Conservation (phyloP, 257 asterid species). For the Solanum peruvianum region DNA sequence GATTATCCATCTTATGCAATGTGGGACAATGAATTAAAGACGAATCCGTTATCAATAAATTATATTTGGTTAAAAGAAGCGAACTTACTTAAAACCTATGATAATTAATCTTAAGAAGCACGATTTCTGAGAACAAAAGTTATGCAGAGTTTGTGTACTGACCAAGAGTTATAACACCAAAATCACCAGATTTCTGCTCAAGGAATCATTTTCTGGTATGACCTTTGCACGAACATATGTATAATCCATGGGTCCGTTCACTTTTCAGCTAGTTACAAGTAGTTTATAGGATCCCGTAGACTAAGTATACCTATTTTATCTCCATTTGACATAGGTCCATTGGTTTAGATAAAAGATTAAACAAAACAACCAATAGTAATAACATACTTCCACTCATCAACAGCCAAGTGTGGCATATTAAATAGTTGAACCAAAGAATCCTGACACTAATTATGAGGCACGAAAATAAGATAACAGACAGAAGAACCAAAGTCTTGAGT, state of each 20-base stretch:
- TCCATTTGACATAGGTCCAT: not conserved
- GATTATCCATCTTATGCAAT: not conserved
- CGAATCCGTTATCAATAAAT: not conserved
- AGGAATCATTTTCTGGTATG: not conserved
- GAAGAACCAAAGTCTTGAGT: not conserved
- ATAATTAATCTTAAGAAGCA: not conserved
- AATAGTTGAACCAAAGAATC: not conserved
- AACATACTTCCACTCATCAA: not conserved
- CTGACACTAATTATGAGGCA: not conserved
- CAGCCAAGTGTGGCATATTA: not conserved
- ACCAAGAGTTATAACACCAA: not conserved
- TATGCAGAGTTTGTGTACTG: not conserved
- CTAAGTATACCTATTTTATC: not conserved
- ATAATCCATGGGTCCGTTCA: not conserved
- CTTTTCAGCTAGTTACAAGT: not conserved
- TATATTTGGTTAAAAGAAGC: not conserved
- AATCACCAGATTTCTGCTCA: not conserved
- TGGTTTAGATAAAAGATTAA: not conserved
- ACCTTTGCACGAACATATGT: not conserved
- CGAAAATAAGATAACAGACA: not conserved
- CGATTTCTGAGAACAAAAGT: not conserved
- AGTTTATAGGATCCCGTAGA: not conserved
- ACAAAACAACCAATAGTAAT: not conserved
- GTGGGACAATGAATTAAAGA: not conserved
- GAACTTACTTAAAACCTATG: not conserved